Evolutionary conservation across 1,284 basidiomycete species (phyloP), one percentile per base, ranked within the genome.

Genomic region (Ustilago tritici): DNA sequence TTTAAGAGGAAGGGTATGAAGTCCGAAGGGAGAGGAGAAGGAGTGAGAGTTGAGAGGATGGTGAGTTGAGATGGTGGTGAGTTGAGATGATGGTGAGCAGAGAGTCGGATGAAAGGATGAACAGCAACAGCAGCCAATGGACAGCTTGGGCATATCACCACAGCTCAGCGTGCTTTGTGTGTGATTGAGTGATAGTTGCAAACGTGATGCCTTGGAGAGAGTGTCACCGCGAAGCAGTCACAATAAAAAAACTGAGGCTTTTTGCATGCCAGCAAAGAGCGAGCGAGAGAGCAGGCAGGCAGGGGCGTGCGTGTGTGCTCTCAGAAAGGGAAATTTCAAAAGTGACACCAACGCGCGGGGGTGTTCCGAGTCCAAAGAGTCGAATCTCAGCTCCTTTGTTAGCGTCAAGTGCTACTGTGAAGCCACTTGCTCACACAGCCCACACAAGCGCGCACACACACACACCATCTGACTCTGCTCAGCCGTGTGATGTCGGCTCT

Each of bases 221-320:
- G 31, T 50, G 49, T 32, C n/a, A 32, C 43, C n/a, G 49, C 34
- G 1, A 28, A 54, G 52, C 52, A 35, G 32, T 15, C 6, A 34
- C 52, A 54, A 12, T 2, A 36, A 17, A 54, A 54, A 54, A 54
- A 54, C 36, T 35, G 52, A 54, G 52, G 52, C 52, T 54, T 53
- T 53, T 53, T 49, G 46, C 46, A 49, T 53, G 50, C 50, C 50
- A 53, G 50, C 50, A 53, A 32, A 53, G 50, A 54, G 49, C 49
- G 41, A 46, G n/a, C 23, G 11, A 8, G 8, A 1, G 0, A 32
- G 47, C 23, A 50, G 47, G 8, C 46, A 47, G 19, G 47, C 49
- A 28, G 10, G 38, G 11, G 38, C 15, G 49, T 31, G 49, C n/a
- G 49, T 50, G 49, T 50, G 49, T 50, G 31, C 49, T 50, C 49